phyloP scores from a whole-genome alignment of 495 filamentous ascomycete species.

The Aspergillus sclerotioniger region DNA sequence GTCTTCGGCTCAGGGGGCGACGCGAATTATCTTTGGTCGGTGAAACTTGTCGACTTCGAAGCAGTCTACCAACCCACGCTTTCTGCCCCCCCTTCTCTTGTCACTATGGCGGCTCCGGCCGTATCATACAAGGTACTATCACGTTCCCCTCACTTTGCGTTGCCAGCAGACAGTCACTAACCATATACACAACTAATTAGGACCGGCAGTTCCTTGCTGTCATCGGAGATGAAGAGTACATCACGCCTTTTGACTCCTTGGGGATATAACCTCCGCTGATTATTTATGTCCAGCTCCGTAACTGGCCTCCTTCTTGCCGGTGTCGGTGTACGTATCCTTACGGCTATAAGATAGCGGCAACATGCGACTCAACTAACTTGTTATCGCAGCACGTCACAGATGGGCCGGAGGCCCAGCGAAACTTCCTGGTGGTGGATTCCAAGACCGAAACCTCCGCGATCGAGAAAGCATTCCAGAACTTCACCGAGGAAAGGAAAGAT shows the following conservation, averaged over 20 bases:
- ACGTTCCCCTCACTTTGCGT: slow-evolving; percentile 1
- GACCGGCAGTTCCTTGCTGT: slow-evolving; percentile 96
- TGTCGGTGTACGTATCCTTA: slow-evolving; percentile 70
- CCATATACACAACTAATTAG: slow-evolving; percentile 33
- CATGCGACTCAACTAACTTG: slow-evolving; percentile 5
- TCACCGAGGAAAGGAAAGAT: slow-evolving; percentile 86
- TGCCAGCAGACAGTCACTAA: slow-evolving; percentile 8
- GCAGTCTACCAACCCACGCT: not conserved
- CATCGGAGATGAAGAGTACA: slow-evolving; percentile 90
- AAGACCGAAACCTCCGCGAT: slow-evolving; percentile 89
- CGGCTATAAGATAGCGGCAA: not conserved
- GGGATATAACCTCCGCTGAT: slow-evolving; percentile 19
- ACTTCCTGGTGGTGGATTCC: slow-evolving; percentile 92
- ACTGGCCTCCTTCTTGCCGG: slow-evolving; percentile 93
- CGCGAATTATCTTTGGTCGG: not conserved
- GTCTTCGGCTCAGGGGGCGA: not conserved
- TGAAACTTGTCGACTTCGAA: not conserved
- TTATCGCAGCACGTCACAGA: slow-evolving; percentile 65
- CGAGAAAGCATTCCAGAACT: slow-evolving; percentile 86
- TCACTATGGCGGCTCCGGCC: slow-evolving; percentile 38
- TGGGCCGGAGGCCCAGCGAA: slow-evolving; percentile 84
- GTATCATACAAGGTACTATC: slow-evolving; percentile 41
- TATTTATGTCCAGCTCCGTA: slow-evolving; percentile 69
- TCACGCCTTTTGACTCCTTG: not conserved
- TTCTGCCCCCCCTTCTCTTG: not conserved